Base-by-base conservation (phyloP, 2,329 filamentous ascomycete genomes). In the Ramichloridium luteum region DNA sequence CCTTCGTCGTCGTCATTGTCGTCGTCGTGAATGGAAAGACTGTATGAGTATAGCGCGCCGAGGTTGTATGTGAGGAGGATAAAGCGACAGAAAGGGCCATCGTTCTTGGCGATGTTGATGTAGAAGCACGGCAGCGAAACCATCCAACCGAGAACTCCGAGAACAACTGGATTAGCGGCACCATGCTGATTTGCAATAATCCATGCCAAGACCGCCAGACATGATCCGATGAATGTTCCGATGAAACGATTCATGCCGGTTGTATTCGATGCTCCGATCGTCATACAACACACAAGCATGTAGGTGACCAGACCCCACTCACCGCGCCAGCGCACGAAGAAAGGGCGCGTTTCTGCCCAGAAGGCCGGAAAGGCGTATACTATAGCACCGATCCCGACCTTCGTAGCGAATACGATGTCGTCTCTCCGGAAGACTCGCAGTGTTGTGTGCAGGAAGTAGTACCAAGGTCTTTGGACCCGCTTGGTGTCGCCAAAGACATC, bases 201-300 rank as follows among this genome's bases (percentile, higher is more conserved):
- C 90, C 90, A 98, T 28, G 80, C 74, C 8, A 80, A 43, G 17
- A 86, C 68, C 0, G 88, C 82, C 41, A 77, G 77, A 1, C 69
- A 53, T 5, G 84, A 85, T 12, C 90, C 90, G 22, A 92, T 65
- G 18, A 84, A 67, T 1, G 88, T 98, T 35, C 88, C 90, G 6
- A 83, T 65, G 51, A 96, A 88, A 45, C 90, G 77, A 29, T 86
- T 76, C 49, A 77, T 75, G 3, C 85, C 86, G 0, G 88, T 94
- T 2, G 88, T 93, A 55, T 96, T 98, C 14, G 85, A 83, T 5
- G 90, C 85, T 16, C 90, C 90, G 13, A 94, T 88, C 0, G 88
- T 98, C 85, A 94, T 96, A 22, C 82, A 85, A 53, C 86, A 93
- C 14, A 98, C 90, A 51, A 96, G 76, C 88, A 96, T 96, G 62